Evolutionary conservation across 2,329 filamentous ascomycete genomes (phyloP).

Genomic region (Ophiocordyceps sinensis): DNA sequence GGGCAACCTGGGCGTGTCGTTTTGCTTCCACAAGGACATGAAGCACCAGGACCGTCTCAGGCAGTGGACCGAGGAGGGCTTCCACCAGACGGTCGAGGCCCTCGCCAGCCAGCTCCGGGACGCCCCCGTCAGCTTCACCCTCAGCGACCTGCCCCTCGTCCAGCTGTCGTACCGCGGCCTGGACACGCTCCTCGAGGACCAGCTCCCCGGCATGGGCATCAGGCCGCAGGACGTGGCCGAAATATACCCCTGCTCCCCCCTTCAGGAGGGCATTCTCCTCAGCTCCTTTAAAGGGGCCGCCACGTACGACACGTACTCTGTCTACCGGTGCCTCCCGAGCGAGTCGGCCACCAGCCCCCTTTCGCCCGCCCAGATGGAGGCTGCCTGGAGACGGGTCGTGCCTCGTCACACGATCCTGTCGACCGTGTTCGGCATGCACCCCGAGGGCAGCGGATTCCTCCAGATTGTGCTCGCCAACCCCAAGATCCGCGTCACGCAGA

Average conservation of each 20-base stretch:
- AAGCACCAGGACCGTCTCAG: conserved; percentile 1
- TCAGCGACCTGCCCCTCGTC: conserved; percentile 19
- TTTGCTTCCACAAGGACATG: conserved; percentile 2
- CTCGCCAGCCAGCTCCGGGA: neutral
- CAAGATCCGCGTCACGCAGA: neutral
- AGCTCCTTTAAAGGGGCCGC: conserved; percentile 10
- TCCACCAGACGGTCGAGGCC: neutral
- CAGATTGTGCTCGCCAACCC: conserved; percentile 3
- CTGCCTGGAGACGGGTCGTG: conserved; percentile 4
- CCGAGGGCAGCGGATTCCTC: conserved; percentile 2
- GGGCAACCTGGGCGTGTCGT: neutral
- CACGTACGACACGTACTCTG: conserved; percentile 7
- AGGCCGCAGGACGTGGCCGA: conserved; percentile 1
- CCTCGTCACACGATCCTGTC: conserved; percentile 1
- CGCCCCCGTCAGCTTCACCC: conserved; percentile 6
- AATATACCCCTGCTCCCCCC: conserved; percentile 20
- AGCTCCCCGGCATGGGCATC: conserved; percentile 1
- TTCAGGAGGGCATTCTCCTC: conserved; percentile 21
- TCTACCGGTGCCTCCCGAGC: conserved; percentile 4
- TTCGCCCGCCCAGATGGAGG: neutral
- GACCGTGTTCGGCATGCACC: conserved; percentile 3
- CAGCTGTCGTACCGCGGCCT: conserved; percentile 3
- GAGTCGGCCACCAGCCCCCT: neutral
- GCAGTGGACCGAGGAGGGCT: neutral
- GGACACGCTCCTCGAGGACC: neutral